These are phyloP conservation scores for Pichia sp. DNA, from an alignment of 1,139 yeast genomes.

Conservation along the genomic window DNA sequence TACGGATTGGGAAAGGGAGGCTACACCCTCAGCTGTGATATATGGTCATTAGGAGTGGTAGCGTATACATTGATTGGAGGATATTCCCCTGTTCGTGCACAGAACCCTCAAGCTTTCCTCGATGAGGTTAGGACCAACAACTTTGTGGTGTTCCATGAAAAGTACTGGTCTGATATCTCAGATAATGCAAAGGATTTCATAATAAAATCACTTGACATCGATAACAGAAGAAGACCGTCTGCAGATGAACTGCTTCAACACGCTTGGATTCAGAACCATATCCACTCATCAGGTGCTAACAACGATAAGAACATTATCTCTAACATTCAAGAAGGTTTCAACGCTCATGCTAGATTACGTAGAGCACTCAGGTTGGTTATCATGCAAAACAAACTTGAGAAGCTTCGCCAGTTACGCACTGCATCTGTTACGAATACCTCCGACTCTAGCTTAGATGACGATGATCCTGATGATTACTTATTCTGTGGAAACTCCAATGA, in stretches of 20 bases:
- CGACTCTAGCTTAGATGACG: constrained; percentile 19
- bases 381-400: constrained; percentile 25
- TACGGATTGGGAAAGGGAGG: constrained; percentile 45
- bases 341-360: constrained; percentile 77
- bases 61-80: constrained; percentile 89
- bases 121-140: constrained; percentile 63
- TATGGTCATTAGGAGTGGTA: constrained; percentile 60
- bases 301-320: constrained; percentile 23
- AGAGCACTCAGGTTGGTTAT: constrained; percentile 53
- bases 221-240: constrained; percentile 75
- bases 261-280: constrained; percentile 68
- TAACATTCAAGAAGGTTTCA: constrained; percentile 61
- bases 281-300: constrained; percentile 21
- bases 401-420: constrained; percentile 23
- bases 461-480: constrained; percentile 24
- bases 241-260: constrained; percentile 65
- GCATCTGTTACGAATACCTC: constrained; percentile 6
- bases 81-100: constrained; percentile 86
- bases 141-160: constrained; percentile 78
- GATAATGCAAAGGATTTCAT: constrained; percentile 79
- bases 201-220: constrained; percentile 68
- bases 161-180: constrained; percentile 78
- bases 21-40: constrained; percentile 52
- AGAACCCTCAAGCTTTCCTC: constrained; percentile 71
- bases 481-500: constrained; percentile 22